Conservation (phyloP, 495 filamentous ascomycete species). For the Penicillium bialowiezense region DNA sequence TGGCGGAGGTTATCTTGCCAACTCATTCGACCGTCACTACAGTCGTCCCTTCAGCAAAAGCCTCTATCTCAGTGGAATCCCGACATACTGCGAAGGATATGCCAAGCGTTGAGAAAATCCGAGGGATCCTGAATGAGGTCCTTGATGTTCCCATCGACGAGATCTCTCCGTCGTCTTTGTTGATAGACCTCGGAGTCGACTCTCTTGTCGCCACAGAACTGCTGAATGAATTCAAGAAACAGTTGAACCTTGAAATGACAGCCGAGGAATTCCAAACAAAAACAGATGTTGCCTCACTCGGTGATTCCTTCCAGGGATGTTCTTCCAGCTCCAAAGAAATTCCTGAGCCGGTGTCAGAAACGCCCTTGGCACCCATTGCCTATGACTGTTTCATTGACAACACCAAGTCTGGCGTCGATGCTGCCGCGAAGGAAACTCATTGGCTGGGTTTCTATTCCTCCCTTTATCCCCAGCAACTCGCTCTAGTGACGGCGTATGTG, state of each 20-base stretch:
- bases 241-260: background rate
- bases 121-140: too few relatives aligned
- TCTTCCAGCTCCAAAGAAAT: background rate
- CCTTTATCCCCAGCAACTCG: constrained; percentile 30
- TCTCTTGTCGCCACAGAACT: constrained; percentile 41
- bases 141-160: too few relatives aligned
- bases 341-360: background rate
- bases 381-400: too few relatives aligned
- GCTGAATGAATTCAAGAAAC: constrained; percentile 28
- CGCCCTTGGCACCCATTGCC: background rate
- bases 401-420: background rate
- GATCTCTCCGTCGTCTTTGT: background rate
- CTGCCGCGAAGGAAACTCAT: background rate
- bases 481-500: constrained; percentile 37
- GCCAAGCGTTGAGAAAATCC: too few relatives aligned
- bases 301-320: background rate
- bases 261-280: too few relatives aligned
- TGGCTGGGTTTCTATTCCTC: constrained; percentile 22
- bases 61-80: too few relatives aligned
- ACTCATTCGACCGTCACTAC: too few relatives aligned
- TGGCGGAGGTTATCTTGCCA: too few relatives aligned
- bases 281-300: too few relatives aligned
- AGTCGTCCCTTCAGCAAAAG: too few relatives aligned
- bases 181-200: constrained; percentile 36
- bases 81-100: too few relatives aligned